Conservation (phyloP, 495 filamentous ascomycete genomes). For the Aspergillus incahuasiensis region DNA sequence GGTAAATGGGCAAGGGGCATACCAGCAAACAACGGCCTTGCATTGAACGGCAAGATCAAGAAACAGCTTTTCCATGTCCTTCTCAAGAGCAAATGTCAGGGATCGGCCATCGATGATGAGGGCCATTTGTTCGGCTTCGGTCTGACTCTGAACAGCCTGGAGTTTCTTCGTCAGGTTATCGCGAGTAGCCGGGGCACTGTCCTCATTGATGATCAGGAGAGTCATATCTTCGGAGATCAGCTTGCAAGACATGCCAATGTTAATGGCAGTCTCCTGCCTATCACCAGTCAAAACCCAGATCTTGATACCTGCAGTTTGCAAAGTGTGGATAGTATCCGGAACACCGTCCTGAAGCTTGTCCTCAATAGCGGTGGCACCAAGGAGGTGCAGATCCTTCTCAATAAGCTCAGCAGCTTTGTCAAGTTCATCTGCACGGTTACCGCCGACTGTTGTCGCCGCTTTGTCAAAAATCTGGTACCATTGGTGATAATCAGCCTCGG, state of each 20-base stretch:
- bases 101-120: constrained; percentile 97
- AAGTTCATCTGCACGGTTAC: constrained; percentile 88
- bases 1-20: constrained; percentile 20
- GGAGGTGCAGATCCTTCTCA: constrained; percentile 82
- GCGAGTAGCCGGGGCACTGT: constrained; percentile 65
- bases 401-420: constrained; percentile 97
- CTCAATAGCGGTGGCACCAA: constrained; percentile 97
- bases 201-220: constrained; percentile 92
- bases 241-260: constrained; percentile 99
- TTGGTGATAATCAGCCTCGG: constrained; percentile 83
- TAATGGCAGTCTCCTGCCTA: constrained; percentile 98
- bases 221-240: constrained; percentile 99
- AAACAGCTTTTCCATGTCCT: constrained; percentile 89
- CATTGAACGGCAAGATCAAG: constrained; percentile 91
- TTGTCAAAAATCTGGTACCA: constrained; percentile 87
- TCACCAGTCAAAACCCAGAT: constrained; percentile 98
- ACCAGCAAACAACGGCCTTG: constrained; percentile 98
- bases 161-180: constrained; percentile 90
- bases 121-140: constrained; percentile 82
- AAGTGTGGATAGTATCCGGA: constrained; percentile 95
- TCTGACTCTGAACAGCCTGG: constrained; percentile 75
- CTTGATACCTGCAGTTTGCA: constrained; percentile 97
- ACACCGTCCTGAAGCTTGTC: constrained; percentile 97
- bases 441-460: constrained; percentile 84
- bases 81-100: constrained; percentile 89